phyloP scores from a whole-genome alignment of 371 early-diverging fungal species.

The Vairimorpha ceranae region DNA sequence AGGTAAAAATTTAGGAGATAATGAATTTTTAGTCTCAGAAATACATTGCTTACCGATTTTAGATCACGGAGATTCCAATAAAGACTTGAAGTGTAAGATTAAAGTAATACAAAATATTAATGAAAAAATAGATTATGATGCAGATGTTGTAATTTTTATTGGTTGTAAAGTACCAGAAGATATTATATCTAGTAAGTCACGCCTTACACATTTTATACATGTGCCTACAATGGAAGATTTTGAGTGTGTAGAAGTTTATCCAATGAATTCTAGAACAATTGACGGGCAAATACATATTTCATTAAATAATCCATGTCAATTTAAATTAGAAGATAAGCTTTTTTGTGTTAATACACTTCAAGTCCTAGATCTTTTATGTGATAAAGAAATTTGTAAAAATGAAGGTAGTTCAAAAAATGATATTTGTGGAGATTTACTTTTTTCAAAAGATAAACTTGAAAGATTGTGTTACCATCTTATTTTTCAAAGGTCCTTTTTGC shows the following conservation, averaged over 20 bases:
- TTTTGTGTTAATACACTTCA: constrained; percentile 38
- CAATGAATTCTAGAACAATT: constrained; percentile 20
- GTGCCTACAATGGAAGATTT: constrained; percentile 45
- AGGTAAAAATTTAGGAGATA: constrained; percentile 40
- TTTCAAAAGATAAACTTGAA: constrained; percentile 15
- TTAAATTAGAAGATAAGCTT: constrained; percentile 37
- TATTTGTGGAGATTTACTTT: constrained; percentile 30
- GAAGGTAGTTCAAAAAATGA: background rate
- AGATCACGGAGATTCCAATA: background rate
- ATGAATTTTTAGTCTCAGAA: constrained; percentile 43
- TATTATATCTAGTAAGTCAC: background rate
- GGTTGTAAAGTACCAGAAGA: constrained; percentile 30
- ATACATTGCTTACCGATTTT: constrained; percentile 34
- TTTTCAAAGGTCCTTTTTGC: constrained; percentile 51
- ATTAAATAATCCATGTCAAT: constrained; percentile 41
- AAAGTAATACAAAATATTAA: constrained; percentile 35
- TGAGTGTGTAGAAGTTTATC: constrained; percentile 25
- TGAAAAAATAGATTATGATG: background rate
- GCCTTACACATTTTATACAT: constrained; percentile 24
- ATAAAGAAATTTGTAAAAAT: constrained; percentile 25
- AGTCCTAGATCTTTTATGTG: constrained; percentile 25
- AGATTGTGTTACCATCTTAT: constrained; percentile 44
- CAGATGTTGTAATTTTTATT: constrained; percentile 37
- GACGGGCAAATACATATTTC: constrained; percentile 2
- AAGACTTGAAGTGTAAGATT: background rate